phyloP scores from a whole-genome alignment of 2,329 filamentous ascomycete species.

The Microthyrium microscopicum region DNA sequence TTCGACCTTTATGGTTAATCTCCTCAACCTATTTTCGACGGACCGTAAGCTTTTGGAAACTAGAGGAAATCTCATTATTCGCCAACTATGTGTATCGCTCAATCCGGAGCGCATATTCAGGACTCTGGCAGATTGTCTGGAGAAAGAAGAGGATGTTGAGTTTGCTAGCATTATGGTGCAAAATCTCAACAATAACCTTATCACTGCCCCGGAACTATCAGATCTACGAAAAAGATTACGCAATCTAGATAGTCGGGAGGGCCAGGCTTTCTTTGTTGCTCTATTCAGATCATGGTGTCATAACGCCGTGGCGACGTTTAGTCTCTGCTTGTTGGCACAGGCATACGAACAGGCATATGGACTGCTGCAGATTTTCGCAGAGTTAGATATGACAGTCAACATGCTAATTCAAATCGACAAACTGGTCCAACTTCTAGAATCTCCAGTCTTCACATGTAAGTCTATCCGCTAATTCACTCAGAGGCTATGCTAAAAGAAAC shows the following conservation, averaged over 20 bases:
- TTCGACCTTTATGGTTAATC: slow-evolving; percentile 92
- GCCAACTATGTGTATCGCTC: slow-evolving; percentile 81
- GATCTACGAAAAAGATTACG: slow-evolving; percentile 80
- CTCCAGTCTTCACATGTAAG: slow-evolving; percentile 91
- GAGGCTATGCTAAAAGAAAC: slow-evolving; percentile 10
- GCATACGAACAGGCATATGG: slow-evolving; percentile 98
- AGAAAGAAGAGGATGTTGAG: slow-evolving; percentile 94
- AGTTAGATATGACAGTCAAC: slow-evolving; percentile 97
- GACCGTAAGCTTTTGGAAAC: slow-evolving; percentile 83
- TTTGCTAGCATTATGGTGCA: slow-evolving; percentile 99
- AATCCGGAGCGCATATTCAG: slow-evolving; percentile 92
- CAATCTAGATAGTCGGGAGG: slow-evolving; percentile 82
- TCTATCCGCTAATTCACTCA: slow-evolving; percentile 6
- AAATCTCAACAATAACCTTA: slow-evolving; percentile 96
- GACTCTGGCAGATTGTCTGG: slow-evolving; percentile 87
- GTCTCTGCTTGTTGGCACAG: slow-evolving; percentile 83
- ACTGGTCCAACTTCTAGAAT: slow-evolving; percentile 88
- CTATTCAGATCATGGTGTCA: slow-evolving; percentile 97
- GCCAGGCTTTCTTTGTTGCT: slow-evolving; percentile 86
- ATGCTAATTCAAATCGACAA: slow-evolving; percentile 99
- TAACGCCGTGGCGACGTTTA: slow-evolving; percentile 95
- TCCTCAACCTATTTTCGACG: slow-evolving; percentile 88
- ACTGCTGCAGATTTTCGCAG: slow-evolving; percentile 86
- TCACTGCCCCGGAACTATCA: slow-evolving; percentile 84
- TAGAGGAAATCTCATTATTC: slow-evolving; percentile 86